Evolutionary conservation across 805 yeast genomes (phyloP), one percentile per base, ranked within the genome.

Genomic region (Metschnikowia dekortorum): DNA sequence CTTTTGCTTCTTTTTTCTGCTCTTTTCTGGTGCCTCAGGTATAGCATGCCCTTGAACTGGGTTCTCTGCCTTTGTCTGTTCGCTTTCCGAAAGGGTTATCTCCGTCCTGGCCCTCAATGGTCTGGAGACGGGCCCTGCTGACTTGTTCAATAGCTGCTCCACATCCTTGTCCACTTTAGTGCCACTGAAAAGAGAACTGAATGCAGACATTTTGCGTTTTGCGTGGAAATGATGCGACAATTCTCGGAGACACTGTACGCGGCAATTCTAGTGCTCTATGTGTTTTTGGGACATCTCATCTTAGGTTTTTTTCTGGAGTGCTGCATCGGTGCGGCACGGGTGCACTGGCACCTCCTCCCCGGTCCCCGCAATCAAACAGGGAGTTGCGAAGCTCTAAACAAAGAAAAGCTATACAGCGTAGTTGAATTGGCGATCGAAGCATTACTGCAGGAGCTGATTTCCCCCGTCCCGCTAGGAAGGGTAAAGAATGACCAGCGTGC

Each of bases 91-190:
- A 4, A 36, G 48, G 42, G 48, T 49, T 52, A 59, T 44, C 22
- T 66, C 72, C 16, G 75, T 71, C 61, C 77, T 64, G 9, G 59
- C 57, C 43, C 60, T 57, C 52, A 61, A 55, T 11, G 57, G 62
- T 60, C 74, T 66, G 55, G 73, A 67, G n/a, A 84, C 74, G 11
- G 84, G 82, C 18, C 80, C 81, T 29, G 65, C 61, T 13, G 64
- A 53, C 29, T 54, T 57, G 38, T 54, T 58, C 56, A 73, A 71
- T 54, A 73, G 67, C 30, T 53, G 54, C 38, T 58, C 63, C n/a
- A 72, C 67, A 13, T 57, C 46, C 50, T 57, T 51, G 52, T 71
- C 75, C 18, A 63, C 58, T 29, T 62, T 57, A 16, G 63, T 55
- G 22, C 54, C 52, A 14, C 71, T 71, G 57, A 73, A 72, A 43